phyloP scores from a whole-genome alignment of 192 early-diverging fungal genomes.

The Coemansia sp. region DNA sequence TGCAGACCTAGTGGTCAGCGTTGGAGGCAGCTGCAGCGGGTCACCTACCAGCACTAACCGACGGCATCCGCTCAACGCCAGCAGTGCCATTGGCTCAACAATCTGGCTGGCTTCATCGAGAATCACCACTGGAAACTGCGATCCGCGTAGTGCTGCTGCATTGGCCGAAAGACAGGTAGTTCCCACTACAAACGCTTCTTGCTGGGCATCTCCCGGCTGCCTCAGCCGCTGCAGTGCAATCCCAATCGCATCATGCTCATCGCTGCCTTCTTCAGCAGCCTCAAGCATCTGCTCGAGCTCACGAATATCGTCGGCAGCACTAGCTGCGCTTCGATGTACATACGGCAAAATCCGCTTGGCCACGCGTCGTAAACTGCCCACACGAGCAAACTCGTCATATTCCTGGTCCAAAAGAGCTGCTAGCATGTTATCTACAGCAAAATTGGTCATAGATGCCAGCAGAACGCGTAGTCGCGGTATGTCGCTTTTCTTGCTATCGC shows the following conservation, averaged over 20 bases:
- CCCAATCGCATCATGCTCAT: slow-evolving; percentile 51
- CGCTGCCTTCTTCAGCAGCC: slow-evolving; percentile 27
- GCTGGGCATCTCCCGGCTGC: slow-evolving; percentile 44
- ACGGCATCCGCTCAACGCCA: slow-evolving; percentile 65
- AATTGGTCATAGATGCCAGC: slow-evolving; percentile 73
- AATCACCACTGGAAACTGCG: slow-evolving; percentile 65
- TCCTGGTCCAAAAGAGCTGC: slow-evolving; percentile 60
- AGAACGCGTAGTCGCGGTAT: slow-evolving; percentile 56
- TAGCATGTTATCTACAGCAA: slow-evolving; percentile 75
- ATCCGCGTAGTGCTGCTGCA: slow-evolving; percentile 65
- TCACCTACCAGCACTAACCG: slow-evolving; percentile 82
- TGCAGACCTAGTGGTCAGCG: slow-evolving; percentile 58
- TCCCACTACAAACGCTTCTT: slow-evolving; percentile 58
- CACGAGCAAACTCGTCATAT: slow-evolving; percentile 65
- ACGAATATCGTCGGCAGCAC: slow-evolving; percentile 61
- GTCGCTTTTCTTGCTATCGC: background rate
- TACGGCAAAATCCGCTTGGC: slow-evolving; percentile 64
- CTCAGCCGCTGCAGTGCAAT: slow-evolving; percentile 38
- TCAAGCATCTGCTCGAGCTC: slow-evolving; percentile 76
- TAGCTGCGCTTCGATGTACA: slow-evolving; percentile 46
- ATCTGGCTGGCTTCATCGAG: slow-evolving; percentile 88
- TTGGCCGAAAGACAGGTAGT: slow-evolving; percentile 79
- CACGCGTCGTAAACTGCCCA: slow-evolving; percentile 71
- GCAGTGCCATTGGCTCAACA: slow-evolving; percentile 82
- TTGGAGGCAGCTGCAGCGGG: slow-evolving; percentile 85